These are phyloP conservation scores for Luvunga scandens DNA, from an alignment of 345 rosid genomes.

Conservation along the genomic window DNA sequence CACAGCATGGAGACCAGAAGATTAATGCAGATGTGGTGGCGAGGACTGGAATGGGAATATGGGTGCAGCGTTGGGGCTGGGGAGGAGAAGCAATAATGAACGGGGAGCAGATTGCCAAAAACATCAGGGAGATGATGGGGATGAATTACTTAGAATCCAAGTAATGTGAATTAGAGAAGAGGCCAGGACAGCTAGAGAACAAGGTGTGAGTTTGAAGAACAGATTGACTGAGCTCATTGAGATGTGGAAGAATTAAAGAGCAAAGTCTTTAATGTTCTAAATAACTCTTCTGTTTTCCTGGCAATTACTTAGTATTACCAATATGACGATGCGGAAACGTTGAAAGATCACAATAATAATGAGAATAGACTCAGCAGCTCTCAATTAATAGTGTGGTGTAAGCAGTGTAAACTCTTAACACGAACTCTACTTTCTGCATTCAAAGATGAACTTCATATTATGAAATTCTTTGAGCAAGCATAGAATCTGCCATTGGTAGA, in stretches of 20 bases:
- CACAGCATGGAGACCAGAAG: conserved; percentile 28
- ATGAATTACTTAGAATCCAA: conserved; percentile 12
- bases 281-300: not conserved
- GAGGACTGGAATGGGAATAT: conserved; percentile 21
- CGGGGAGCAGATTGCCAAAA: conserved; percentile 15
- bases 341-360: no score
- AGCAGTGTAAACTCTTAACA: not conserved
- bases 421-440: not conserved
- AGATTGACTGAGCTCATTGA: conserved; percentile 6
- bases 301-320: not conserved
- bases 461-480: conserved; percentile 63
- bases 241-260: conserved; percentile 4
- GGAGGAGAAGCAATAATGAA: conserved; percentile 13
- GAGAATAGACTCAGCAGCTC: no score
- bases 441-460: not conserved
- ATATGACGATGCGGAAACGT: no score
- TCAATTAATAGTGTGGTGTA: not conserved
- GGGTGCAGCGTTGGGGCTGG: conserved; percentile 29
- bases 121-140: conserved; percentile 10
- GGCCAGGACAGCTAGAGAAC: conserved; percentile 7
- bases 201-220: conserved; percentile 4
- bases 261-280: not conserved
- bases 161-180: conserved; percentile 15
- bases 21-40: conserved; percentile 27
- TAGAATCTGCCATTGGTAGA: conserved; percentile 78